Evolutionary conservation across 1,139 yeast species (phyloP).

Genomic region (Yamadazyma triangularis): DNA sequence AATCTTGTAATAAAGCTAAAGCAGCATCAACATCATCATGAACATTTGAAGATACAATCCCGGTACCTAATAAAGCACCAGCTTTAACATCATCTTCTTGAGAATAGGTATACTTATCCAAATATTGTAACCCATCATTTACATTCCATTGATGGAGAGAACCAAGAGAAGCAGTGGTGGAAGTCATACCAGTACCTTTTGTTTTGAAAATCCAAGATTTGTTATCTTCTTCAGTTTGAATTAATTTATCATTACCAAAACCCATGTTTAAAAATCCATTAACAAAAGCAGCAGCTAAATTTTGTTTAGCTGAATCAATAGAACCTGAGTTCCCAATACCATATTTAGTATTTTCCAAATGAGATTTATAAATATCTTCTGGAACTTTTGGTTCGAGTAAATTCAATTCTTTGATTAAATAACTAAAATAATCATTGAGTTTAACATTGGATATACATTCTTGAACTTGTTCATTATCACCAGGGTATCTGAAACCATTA

Average conservation of each 20-base stretch:
- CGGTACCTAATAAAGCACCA: constrained; percentile 95
- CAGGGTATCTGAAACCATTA: constrained; percentile 63
- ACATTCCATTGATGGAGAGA: constrained; percentile 89
- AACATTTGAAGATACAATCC: constrained; percentile 89
- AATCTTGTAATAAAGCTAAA: constrained; percentile 77
- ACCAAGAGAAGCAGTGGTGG: constrained; percentile 92
- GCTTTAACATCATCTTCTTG: constrained; percentile 87
- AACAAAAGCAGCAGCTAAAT: constrained; percentile 91
- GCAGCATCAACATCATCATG: constrained; percentile 97
- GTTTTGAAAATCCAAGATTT: constrained; percentile 89
- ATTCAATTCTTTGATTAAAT: constrained; percentile 82
- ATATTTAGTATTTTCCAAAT: constrained; percentile 66
- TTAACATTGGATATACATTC: constrained; percentile 80
- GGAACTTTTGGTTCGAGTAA: constrained; percentile 88
- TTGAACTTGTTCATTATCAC: constrained; percentile 73
- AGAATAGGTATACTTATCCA: constrained; percentile 87
- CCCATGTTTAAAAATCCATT: constrained; percentile 91
- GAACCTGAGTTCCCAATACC: constrained; percentile 58
- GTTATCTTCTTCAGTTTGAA: constrained; percentile 69
- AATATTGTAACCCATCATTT: constrained; percentile 80
- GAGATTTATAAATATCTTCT: constrained; percentile 90
- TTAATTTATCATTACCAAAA: constrained; percentile 77
- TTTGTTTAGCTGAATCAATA: constrained; percentile 93
- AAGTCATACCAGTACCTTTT: constrained; percentile 88
- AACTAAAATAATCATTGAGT: constrained; percentile 73